A percentile compares a stretch with the other conserved stretches of the same genome.
These are phyloP conservation scores for Talaromyces marneffei DNA, from an alignment of 2,329 filamentous ascomycete genomes.

Conservation along the genomic window DNA sequence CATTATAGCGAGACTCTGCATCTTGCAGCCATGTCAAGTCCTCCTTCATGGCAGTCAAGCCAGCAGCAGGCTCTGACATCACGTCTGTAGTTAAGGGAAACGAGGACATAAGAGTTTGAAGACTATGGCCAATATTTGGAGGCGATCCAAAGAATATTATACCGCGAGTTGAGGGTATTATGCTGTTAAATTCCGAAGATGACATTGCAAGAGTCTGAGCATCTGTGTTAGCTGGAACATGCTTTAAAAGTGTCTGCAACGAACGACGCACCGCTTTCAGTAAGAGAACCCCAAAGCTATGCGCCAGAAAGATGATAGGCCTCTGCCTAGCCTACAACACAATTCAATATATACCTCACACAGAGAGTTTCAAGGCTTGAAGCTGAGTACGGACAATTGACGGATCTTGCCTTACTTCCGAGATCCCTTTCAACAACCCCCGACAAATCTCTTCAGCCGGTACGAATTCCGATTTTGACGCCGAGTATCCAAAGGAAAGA, in stretches of 20 bases:
- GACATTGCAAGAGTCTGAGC: not conserved
- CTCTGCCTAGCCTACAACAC: not conserved
- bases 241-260: not conserved
- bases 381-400: not conserved
- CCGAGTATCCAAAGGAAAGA: conserved; percentile 16
- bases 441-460: conserved; percentile 3
- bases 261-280: conserved; percentile 9
- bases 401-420: not conserved
- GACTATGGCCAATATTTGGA: not conserved
- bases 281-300: conserved; percentile 12
- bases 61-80: not conserved
- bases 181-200: not conserved
- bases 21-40: conserved; percentile 7
- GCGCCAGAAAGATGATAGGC: conserved; percentile 10
- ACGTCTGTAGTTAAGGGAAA: not conserved
- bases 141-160: conserved; percentile 11
- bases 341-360: not conserved
- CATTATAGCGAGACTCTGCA: not conserved
- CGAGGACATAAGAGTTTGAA: not conserved
- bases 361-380: not conserved
- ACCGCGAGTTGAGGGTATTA: not conserved
- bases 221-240: not conserved
- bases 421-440: not conserved
- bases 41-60: not conserved
- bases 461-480: not conserved